A percentile compares a stretch with the other conserved stretches of the same genome.
Evolutionary conservation across 2,329 filamentous ascomycete species (phyloP).

Genomic region (Epichloe coenophiala): DNA sequence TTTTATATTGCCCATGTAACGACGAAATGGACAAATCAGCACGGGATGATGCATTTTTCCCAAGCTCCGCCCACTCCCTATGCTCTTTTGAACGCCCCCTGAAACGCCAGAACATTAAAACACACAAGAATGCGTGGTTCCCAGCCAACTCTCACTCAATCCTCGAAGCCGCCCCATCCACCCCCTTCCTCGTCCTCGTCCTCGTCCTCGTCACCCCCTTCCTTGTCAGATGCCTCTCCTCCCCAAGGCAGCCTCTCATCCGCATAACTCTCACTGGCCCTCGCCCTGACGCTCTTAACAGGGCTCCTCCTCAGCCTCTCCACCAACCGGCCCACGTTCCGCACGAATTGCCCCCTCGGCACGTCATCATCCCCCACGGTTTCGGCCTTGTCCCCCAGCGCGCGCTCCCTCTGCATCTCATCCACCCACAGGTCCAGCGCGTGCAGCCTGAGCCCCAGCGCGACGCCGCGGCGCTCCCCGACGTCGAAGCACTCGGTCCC

Average conservation of each 20-base stretch:
- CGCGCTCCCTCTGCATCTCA: conserved; percentile 62
- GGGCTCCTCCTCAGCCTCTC: conserved; percentile 42
- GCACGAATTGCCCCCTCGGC: conserved; percentile 33
- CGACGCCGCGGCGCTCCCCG: conserved; percentile 40
- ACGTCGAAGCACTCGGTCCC: conserved; percentile 20
- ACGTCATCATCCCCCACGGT: conserved; percentile 4
- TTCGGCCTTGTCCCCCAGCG: conserved; percentile 21
- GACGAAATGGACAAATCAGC: not conserved
- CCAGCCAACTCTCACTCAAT: conserved; percentile 45
- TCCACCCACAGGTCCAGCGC: conserved; percentile 85
- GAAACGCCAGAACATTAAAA: not conserved
- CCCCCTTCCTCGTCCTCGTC: conserved; percentile 21
- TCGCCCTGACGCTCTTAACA: conserved; percentile 57
- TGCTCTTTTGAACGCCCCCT: not conserved
- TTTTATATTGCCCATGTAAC: not conserved
- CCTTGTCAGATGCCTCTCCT: conserved; percentile 25
- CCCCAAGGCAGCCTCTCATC: conserved; percentile 62
- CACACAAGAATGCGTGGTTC: not conserved
- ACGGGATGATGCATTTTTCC: not conserved
- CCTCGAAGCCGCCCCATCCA: conserved; percentile 58
- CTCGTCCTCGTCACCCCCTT: conserved; percentile 22
- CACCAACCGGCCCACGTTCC: conserved; percentile 39
- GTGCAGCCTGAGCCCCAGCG: conserved; percentile 77
- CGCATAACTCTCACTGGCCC: conserved; percentile 54
- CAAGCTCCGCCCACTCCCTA: not conserved